Base-by-base conservation (phyloP, 805 yeast genomes). In the Candida saitoana region DNA sequence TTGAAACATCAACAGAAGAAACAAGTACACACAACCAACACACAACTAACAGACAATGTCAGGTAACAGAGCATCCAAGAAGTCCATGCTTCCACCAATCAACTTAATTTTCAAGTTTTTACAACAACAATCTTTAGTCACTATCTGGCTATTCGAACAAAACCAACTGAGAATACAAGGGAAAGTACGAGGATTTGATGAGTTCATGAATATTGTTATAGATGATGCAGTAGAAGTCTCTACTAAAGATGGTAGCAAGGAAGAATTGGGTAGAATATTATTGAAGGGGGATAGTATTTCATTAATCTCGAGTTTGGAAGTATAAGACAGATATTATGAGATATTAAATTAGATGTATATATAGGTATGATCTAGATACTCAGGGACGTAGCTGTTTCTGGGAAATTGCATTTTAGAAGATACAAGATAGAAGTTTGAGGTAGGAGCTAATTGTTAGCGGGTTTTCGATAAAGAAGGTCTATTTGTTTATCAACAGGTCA, bases 221-320 rank as follows among this genome's bases (percentile, higher is more conserved):
- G 82, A 77, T 43, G 81, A 78, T 19, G 82, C 82, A 1, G 65
- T 68, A 12, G 96, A 95, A 52, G 69, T 91, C 4, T 69, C 74
- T 40, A 62, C 65, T 4, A 57, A 58, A n/a, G 74, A 74, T 30
- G 79, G 80, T 1, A 71, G 71, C 1, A 68, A 69, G 41, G 75
- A 78, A 19, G 63, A 65, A n/a, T 56, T 87, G 43, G 96, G 96
- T 1, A 70, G 85, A 44, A 77, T 93, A 18, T 60, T 93, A 49
- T 68, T 93, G 43, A 93, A 93, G 62, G 99, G 99, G 3, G 99
- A 93, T 58, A 93, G 89, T 58, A 87, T 93, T 35, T 84, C 96
- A 6, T 65, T 91, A 43, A 84, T 93, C 14, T 60, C 69, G 14
- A 56, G 68, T 38, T 50, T 63, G 43, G 74, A 69, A 30, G 52